Percentiles rank a stretch among this genome's conserved stretches.
Conservation (phyloP, 1,139 yeast genomes). For the Scheffersomyces segobiensis region DNA sequence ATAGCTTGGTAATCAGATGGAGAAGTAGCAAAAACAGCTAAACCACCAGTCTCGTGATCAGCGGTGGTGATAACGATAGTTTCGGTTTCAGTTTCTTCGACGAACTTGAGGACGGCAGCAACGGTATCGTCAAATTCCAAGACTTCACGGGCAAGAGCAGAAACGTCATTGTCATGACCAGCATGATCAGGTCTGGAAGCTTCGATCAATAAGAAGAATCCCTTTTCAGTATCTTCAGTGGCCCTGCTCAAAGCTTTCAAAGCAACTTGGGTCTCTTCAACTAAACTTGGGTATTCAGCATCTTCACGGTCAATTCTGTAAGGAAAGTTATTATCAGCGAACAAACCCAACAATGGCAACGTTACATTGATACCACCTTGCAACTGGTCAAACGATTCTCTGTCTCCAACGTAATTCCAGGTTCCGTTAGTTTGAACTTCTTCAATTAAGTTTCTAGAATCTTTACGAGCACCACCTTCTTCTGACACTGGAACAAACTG, state of each 20-base stretch:
- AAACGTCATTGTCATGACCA: conserved; percentile 87
- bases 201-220: conserved; percentile 79
- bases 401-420: conserved; percentile 67
- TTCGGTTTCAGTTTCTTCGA: conserved; percentile 62
- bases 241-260: conserved; percentile 63
- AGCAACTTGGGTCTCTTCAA: conserved; percentile 73
- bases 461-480: conserved; percentile 65
- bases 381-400: conserved; percentile 53
- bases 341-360: conserved; percentile 70
- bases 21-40: conserved; percentile 73
- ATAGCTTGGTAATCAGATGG: conserved; percentile 50
- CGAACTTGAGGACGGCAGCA: conserved; percentile 65
- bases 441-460: conserved; percentile 59
- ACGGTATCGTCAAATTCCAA: conserved; percentile 77
- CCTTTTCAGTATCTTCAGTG: conserved; percentile 66
- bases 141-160: conserved; percentile 80
- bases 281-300: conserved; percentile 63
- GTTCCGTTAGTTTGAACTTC: conserved; percentile 56
- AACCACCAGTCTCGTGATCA: conserved; percentile 92
- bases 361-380: conserved; percentile 58
- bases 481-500: conserved; percentile 55
- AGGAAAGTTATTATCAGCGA: conserved; percentile 75
- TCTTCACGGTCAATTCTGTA: conserved; percentile 73
- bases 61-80: conserved; percentile 77
- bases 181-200: conserved; percentile 93